Conservation (phyloP, 352 stramenopile genomes). For the Elongisporangium senticosum region DNA sequence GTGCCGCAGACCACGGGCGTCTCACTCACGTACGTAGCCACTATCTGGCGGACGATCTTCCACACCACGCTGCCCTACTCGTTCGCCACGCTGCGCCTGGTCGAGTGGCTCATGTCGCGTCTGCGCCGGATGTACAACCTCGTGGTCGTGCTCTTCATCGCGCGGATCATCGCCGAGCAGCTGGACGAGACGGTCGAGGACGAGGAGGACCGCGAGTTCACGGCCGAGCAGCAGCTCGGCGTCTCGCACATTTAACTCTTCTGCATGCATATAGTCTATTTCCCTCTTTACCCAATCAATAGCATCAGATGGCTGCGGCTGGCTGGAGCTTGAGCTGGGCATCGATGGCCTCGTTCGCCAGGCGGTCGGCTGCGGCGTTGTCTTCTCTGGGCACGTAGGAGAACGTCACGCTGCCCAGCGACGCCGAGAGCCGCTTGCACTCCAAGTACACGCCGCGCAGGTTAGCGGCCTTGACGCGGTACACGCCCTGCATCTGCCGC, state of each 20-base stretch:
- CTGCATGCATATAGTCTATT: not conserved
- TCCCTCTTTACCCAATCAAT: not conserved
- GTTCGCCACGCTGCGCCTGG: conserved; percentile 33
- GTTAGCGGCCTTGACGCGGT: conserved; percentile 63
- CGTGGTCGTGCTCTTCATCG: conserved; percentile 57
- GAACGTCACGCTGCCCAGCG: conserved; percentile 38
- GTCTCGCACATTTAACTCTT: conserved; percentile 13
- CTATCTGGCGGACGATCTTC: conserved; percentile 51
- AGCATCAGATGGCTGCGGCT: not conserved
- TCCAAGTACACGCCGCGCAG: conserved; percentile 36
- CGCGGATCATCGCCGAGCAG: conserved; percentile 61
- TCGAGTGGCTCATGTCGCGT: conserved; percentile 53
- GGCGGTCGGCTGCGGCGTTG: conserved; percentile 47
- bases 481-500: conserved; percentile 65
- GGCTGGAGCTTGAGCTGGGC: conserved; percentile 12
- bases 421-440: conserved; percentile 26
- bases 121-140: conserved; percentile 59
- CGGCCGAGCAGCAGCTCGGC: conserved; percentile 28
- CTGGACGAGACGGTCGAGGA: conserved; percentile 67
- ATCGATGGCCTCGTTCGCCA: conserved; percentile 70
- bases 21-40: conserved; percentile 43
- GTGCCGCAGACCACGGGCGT: conserved; percentile 27
- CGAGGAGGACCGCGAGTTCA: conserved; percentile 47
- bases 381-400: conserved; percentile 40
- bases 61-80: conserved; percentile 23